Percentiles rank a stretch among this genome's conserved stretches.
Conservation (phyloP, 2,329 filamentous ascomycete genomes). For the Hymenoscyphus linearis region DNA sequence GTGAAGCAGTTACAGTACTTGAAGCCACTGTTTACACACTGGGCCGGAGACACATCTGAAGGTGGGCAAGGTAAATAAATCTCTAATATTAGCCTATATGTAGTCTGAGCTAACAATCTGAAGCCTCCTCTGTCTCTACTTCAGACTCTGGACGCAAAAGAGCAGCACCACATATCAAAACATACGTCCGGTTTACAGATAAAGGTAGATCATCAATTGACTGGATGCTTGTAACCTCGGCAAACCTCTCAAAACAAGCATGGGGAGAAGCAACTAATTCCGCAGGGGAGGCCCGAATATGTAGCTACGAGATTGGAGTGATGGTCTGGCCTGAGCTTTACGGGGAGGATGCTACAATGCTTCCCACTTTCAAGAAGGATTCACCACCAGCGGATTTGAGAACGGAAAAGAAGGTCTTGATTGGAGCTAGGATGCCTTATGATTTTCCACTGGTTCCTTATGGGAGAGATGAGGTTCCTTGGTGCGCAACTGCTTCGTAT, state of each 20-base stretch:
- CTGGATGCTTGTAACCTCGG: constrained; percentile 85
- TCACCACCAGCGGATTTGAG: constrained; percentile 35
- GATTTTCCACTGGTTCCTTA: constrained; percentile 69
- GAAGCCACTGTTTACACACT: constrained; percentile 65
- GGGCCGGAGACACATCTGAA: constrained; percentile 55
- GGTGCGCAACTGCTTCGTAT: constrained; percentile 64
- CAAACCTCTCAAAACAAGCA: constrained; percentile 85
- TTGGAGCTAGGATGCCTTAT: constrained; percentile 80
- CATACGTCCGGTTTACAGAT: constrained; percentile 64
- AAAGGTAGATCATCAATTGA: constrained; percentile 49
- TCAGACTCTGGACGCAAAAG: constrained; percentile 55
- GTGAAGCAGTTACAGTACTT: constrained; percentile 70
- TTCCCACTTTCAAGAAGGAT: constrained; percentile 62
- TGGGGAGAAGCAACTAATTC: constrained; percentile 65
- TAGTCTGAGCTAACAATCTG: background rate
- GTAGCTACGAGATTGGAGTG: constrained; percentile 81
- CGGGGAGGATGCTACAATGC: constrained; percentile 48
- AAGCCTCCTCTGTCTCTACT: constrained; percentile 15
- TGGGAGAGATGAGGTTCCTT: constrained; percentile 58
- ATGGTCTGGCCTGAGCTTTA: constrained; percentile 70
- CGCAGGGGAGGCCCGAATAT: constrained; percentile 60
- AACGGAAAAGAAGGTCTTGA: constrained; percentile 34
- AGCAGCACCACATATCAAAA: constrained; percentile 86
- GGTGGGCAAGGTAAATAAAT: constrained; percentile 6
- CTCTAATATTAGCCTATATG: background rate